Percentiles rank a stretch among this genome's conserved stretches.
These are phyloP conservation scores for Penicillium antarcticum DNA, from an alignment of 495 filamentous ascomycete species.

Conservation along the genomic window DNA sequence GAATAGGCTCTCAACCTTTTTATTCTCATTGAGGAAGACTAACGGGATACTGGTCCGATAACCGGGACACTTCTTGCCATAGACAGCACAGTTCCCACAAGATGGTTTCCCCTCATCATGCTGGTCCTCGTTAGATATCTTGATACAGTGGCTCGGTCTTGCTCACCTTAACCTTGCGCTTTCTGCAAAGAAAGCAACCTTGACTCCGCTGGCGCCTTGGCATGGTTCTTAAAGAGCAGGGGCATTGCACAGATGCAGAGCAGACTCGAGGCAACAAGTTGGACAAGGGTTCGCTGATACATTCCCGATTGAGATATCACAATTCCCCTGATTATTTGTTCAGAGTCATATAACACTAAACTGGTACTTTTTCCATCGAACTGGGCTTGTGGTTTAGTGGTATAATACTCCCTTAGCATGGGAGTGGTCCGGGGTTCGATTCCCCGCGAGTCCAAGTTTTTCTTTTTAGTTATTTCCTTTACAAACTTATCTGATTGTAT, in stretches of 20 bases:
- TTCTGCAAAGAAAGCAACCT: slow-evolving; percentile 1
- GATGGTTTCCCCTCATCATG: slow-evolving; percentile 8
- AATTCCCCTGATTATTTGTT: too few relatives aligned
- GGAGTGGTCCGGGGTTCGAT: slow-evolving; percentile 58
- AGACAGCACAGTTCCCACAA: slow-evolving; percentile 14
- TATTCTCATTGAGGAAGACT: slow-evolving; percentile 7
- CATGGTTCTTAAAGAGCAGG: too few relatives aligned
- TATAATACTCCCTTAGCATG: slow-evolving; percentile 47
- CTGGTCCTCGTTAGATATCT: background rate
- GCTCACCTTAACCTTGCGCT: background rate
- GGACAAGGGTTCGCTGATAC: too few relatives aligned
- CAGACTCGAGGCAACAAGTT: too few relatives aligned
- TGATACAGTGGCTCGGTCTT: background rate
- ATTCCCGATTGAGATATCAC: too few relatives aligned
- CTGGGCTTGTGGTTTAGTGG: slow-evolving; percentile 45
- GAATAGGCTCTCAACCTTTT: background rate
- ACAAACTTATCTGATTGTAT: too few relatives aligned
- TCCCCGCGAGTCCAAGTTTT: slow-evolving; percentile 49
- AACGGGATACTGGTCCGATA: slow-evolving; percentile 1
- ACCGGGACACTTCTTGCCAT: slow-evolving; percentile 11
- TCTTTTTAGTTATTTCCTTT: slow-evolving; percentile 8
- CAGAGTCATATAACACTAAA: background rate
- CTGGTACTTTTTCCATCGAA: background rate
- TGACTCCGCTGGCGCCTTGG: background rate
- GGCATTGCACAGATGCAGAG: too few relatives aligned